A percentile compares a stretch with the other conserved stretches of the same genome.
phyloP scores from a whole-genome alignment of 139 green algal genomes.

The Chlorella sorokiniana region DNA sequence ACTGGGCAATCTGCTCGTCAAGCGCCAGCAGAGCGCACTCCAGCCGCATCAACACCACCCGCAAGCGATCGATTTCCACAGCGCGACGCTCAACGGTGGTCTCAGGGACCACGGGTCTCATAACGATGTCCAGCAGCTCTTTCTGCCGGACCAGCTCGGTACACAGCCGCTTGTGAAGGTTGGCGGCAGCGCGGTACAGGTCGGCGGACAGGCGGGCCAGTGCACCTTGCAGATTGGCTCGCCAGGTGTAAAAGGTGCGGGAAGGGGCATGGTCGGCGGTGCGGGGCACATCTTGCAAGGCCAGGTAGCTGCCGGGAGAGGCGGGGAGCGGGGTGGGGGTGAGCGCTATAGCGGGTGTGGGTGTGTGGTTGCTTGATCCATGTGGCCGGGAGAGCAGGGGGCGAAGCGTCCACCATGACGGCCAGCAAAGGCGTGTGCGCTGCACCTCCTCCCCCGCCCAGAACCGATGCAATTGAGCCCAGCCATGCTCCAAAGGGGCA shows the following conservation, averaged over 20 bases:
- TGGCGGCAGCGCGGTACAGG: constrained; percentile 65
- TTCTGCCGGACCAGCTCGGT: constrained; percentile 65
- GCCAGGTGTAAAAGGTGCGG: constrained; percentile 87
- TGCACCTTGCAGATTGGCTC: constrained; percentile 42
- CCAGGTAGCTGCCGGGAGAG: constrained; percentile 19
- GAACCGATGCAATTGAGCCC: too few species aligned
- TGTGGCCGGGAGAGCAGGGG: background rate
- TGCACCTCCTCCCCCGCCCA: too few species aligned
- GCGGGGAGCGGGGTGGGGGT: background rate
- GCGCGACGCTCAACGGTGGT: constrained; percentile 56
- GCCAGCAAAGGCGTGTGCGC: too few species aligned
- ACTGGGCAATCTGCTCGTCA: constrained; percentile 54
- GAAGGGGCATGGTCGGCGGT: constrained; percentile 77
- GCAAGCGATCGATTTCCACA: constrained; percentile 46
- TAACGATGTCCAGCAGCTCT: constrained; percentile 65
- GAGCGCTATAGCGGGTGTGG: constrained; percentile 10
- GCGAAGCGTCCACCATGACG: too few species aligned
- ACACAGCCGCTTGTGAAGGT: constrained; percentile 67
- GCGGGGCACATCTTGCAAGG: constrained; percentile 81
- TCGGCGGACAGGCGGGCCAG: constrained; percentile 47
- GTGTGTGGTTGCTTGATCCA: constrained; percentile 21
- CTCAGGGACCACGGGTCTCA: constrained; percentile 24
- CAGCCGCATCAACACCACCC: constrained; percentile 54
- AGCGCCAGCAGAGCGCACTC: constrained; percentile 64
- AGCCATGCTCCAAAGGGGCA: too few species aligned